Evolutionary conservation across 1,284 basidiomycete species (phyloP).

Genomic region (Apiotrichum siamense): DNA sequence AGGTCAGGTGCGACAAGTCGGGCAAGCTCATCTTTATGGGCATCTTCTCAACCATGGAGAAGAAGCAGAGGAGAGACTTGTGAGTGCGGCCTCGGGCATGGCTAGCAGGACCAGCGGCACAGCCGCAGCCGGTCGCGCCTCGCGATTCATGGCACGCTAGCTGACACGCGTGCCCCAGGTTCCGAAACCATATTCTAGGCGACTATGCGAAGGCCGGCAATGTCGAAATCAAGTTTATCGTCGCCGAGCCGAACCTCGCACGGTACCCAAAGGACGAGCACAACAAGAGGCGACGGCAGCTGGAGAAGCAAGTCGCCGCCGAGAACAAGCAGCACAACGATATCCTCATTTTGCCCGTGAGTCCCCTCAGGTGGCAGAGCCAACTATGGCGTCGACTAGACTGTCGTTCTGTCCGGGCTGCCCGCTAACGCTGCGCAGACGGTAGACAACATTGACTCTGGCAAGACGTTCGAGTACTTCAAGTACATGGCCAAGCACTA

Average conservation of each 20-base stretch:
- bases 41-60: conserved; percentile 41
- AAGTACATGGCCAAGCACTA: conserved; percentile 45
- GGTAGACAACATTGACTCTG: conserved; percentile 47
- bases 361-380: too few relatives aligned
- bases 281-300: conserved; percentile 11
- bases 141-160: background rate
- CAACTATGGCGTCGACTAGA: too few relatives aligned
- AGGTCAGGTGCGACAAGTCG: conserved; percentile 46
- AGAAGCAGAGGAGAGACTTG: conserved; percentile 36
- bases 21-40: conserved; percentile 43
- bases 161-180: conserved; percentile 24
- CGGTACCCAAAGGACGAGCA: conserved; percentile 12
- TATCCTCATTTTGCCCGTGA: conserved; percentile 45
- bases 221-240: conserved; percentile 47
- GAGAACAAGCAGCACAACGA: conserved; percentile 43
- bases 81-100: too few relatives aligned
- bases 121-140: too few relatives aligned
- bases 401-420: background rate
- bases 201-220: conserved; percentile 42
- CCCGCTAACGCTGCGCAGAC: conserved; percentile 23
- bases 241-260: conserved; percentile 31
- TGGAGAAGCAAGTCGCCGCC: conserved; percentile 3
- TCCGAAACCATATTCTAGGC: conserved; percentile 36
- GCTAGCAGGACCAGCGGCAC: too few relatives aligned
- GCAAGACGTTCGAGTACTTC: conserved; percentile 49